These are phyloP conservation scores for Russula sp. DNA, from an alignment of 768 basidiomycete species.

Conservation along the genomic window DNA sequence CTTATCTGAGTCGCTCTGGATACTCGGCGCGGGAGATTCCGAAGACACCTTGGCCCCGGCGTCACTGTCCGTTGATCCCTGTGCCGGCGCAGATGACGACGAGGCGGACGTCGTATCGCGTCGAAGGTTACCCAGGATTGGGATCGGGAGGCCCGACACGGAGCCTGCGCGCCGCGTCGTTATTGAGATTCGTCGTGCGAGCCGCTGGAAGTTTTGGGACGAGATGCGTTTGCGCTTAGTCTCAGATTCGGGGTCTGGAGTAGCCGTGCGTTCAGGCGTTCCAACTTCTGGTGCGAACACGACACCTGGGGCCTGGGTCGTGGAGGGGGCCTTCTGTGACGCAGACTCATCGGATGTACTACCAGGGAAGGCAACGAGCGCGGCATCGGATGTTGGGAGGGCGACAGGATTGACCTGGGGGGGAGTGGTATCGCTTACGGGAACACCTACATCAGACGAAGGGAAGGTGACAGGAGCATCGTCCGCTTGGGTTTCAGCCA, in stretches of 20 bases:
- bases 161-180: constrained; percentile 46
- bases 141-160: constrained; percentile 37
- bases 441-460: constrained; percentile 27
- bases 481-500: constrained; percentile 26
- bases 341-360: constrained; percentile 26
- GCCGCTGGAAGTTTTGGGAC: constrained; percentile 78
- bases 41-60: constrained; percentile 10
- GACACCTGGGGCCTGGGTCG: constrained; percentile 37
- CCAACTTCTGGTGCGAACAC: constrained; percentile 56
- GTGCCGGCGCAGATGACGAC: background rate
- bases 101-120: constrained; percentile 39
- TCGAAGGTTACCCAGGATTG: constrained; percentile 43
- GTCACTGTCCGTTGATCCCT: constrained; percentile 6
- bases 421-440: constrained; percentile 23
- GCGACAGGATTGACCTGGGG: constrained; percentile 25
- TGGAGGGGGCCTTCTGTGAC: constrained; percentile 30
- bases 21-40: constrained; percentile 52
- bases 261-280: constrained; percentile 59
- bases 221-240: constrained; percentile 75
- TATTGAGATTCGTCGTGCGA: constrained; percentile 68
- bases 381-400: constrained; percentile 31
- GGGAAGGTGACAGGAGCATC: constrained; percentile 31
- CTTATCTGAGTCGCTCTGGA: constrained; percentile 44
- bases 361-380: constrained; percentile 29
- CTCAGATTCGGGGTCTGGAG: constrained; percentile 68